Percentiles rank a stretch among this genome's conserved stretches.
Conservation (phyloP, 495 filamentous ascomycete genomes). For the Trichoderma virens region DNA sequence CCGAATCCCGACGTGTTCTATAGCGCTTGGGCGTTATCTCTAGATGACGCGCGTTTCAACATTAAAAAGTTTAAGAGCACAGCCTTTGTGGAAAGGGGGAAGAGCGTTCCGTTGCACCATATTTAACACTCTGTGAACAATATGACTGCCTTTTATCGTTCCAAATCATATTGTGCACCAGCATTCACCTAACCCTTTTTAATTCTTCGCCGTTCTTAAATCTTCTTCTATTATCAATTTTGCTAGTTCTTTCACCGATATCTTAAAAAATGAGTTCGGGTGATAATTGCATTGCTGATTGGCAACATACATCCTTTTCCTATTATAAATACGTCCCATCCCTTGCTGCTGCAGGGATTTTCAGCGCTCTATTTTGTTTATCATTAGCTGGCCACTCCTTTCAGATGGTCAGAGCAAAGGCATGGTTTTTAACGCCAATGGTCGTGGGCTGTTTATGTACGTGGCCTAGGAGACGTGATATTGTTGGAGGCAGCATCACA, state of each 20-base stretch:
- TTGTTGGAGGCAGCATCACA: background rate
- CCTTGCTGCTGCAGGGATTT: constrained; percentile 16
- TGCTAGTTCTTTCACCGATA: background rate
- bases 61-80: no score
- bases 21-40: no score
- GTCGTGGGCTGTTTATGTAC: background rate
- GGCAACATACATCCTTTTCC: background rate
- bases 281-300: background rate
- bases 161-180: no score
- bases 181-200: no score
- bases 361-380: constrained; percentile 12
- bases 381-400: background rate
- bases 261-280: background rate
- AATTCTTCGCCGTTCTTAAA: background rate
- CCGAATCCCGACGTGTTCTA: no score
- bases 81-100: no score
- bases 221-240: background rate
- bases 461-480: background rate
- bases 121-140: no score
- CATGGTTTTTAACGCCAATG: background rate
- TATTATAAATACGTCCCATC: constrained; percentile 16
- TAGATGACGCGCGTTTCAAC: no score
- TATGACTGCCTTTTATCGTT: no score
- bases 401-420: background rate
- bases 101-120: no score